Percentiles rank a stretch among this genome's conserved stretches.
Evolutionary conservation across 2,329 filamentous ascomycete species (phyloP).

Genomic region (Fusarium redolens): DNA sequence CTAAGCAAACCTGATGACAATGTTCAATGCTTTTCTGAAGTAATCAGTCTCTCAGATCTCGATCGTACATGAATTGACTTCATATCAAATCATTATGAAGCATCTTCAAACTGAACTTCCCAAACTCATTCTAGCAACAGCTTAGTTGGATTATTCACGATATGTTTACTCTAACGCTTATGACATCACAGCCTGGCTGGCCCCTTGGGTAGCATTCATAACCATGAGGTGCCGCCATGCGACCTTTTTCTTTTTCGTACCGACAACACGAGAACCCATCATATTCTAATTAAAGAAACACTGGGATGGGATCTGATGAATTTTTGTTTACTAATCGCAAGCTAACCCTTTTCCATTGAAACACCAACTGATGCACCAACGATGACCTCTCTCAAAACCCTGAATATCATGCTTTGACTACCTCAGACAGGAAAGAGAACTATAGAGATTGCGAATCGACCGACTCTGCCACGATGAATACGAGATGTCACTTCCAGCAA

Average conservation of each 20-base stretch:
- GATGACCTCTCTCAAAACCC: neutral
- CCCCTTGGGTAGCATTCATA: neutral
- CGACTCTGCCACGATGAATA: neutral
- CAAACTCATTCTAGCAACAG: constrained; percentile 10
- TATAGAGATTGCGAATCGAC: neutral
- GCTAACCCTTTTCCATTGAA: neutral
- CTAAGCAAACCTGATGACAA: constrained; percentile 21
- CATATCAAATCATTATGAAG: constrained; percentile 32
- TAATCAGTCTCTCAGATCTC: constrained; percentile 12
- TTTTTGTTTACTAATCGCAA: neutral
- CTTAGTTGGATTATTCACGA: neutral
- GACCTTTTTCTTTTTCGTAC: constrained; percentile 15
- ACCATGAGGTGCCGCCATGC: neutral
- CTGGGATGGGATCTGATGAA: neutral
- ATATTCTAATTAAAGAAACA: constrained; percentile 18
- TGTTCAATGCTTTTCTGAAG: neutral
- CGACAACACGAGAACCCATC: constrained; percentile 14
- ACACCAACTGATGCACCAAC: neutral
- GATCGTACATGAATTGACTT: neutral
- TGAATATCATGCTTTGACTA: neutral
- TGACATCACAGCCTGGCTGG: constrained; percentile 2
- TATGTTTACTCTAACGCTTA: neutral
- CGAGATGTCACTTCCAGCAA: neutral
- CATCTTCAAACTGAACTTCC: neutral
- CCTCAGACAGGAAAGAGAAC: neutral